A percentile compares a stretch with the other conserved stretches of the same genome.
Conservation (phyloP, 2,329 filamentous ascomycete species). For the Apiospora pterosperma region DNA sequence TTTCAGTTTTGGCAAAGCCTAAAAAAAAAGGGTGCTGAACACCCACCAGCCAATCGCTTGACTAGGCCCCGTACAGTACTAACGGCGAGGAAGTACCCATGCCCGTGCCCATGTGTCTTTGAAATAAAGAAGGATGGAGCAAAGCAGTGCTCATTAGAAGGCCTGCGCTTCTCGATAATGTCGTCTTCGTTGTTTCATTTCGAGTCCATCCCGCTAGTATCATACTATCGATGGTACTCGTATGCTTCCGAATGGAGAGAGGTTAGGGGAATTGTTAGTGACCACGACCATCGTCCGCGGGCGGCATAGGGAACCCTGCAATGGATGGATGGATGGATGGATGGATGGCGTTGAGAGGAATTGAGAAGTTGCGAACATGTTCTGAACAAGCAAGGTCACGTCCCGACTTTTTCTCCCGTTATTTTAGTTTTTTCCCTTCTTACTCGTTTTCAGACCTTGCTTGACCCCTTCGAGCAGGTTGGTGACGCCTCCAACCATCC, state of each 20-base stretch:
- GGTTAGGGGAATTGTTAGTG: not conserved
- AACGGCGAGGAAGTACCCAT: not conserved
- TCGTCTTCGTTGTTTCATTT: not conserved
- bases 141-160: not conserved
- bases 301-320: not conserved
- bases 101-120: not conserved
- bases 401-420: not conserved
- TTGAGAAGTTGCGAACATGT: not conserved
- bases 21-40: not conserved
- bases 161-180: not conserved
- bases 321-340: not conserved
- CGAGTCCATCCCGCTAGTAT: not conserved
- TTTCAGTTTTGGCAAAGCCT: not conserved
- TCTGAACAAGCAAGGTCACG: slow-evolving; percentile 1
- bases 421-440: not conserved
- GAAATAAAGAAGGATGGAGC: not conserved
- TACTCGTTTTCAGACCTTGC: not conserved
- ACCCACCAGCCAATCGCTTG: slow-evolving; percentile 1
- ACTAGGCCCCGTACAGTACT: not conserved
- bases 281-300: not conserved
- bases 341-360: not conserved
- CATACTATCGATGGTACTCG: not conserved
- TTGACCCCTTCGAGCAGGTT: not conserved
- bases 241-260: not conserved
- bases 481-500: not conserved